Evolutionary conservation across 2,329 filamentous ascomycete species (phyloP).

Genomic region (Talaromyces sp.): DNA sequence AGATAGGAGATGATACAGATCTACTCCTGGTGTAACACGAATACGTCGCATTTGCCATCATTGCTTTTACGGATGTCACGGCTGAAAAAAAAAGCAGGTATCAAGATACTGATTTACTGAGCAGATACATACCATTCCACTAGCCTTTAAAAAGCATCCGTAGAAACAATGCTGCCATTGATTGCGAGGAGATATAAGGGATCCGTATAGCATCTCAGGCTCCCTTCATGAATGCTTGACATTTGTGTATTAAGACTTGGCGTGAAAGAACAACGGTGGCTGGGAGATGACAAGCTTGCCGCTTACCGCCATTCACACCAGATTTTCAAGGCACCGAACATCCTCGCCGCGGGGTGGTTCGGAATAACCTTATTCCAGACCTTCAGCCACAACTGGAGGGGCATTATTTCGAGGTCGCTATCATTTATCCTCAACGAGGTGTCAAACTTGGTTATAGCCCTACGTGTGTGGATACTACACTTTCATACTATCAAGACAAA

Average conservation of each 20-base stretch:
- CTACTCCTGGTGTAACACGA: not conserved
- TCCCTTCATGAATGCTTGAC: not conserved
- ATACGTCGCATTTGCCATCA: not conserved
- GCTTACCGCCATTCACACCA: conserved; percentile 21
- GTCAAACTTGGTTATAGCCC: not conserved
- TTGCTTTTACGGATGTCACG: not conserved
- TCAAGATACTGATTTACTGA: not conserved
- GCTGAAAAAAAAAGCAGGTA: not conserved
- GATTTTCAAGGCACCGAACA: conserved; percentile 17
- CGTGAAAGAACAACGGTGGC: not conserved
- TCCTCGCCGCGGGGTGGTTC: conserved; percentile 18
- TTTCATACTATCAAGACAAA: not conserved
- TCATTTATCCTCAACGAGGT: not conserved
- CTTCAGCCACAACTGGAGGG: conserved; percentile 15
- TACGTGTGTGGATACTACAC: not conserved
- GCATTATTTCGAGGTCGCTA: not conserved
- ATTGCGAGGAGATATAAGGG: not conserved
- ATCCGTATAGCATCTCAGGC: not conserved
- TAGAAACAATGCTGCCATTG: not conserved
- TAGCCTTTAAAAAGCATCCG: not conserved
- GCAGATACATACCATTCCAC: not conserved
- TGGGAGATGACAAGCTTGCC: not conserved
- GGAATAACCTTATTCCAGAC: conserved; percentile 5
- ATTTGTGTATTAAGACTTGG: not conserved
- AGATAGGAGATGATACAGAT: not conserved